These are phyloP conservation scores for Ascochyta pisi DNA, from an alignment of 2,329 filamentous ascomycete species.

Conservation along the genomic window DNA sequence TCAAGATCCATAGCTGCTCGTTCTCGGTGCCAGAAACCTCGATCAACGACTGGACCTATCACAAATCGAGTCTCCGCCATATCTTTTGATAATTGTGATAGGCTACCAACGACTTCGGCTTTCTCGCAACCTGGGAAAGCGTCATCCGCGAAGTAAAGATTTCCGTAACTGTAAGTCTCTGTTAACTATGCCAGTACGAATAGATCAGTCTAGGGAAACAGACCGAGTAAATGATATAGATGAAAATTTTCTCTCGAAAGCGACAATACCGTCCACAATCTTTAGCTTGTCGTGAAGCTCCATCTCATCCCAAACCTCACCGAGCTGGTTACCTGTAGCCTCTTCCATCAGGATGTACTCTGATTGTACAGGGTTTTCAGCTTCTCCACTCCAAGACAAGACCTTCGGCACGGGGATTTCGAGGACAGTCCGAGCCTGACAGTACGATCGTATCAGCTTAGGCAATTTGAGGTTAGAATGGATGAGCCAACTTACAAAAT, in stretches of 20 bases:
- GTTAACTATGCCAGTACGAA: conserved; percentile 16
- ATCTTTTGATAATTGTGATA: conserved; percentile 39
- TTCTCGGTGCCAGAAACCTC: conserved; percentile 47
- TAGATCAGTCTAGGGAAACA: conserved; percentile 1
- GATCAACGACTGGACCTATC: conserved; percentile 49
- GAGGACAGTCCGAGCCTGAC: conserved; percentile 23
- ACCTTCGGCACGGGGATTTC: conserved; percentile 34
- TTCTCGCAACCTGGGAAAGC: conserved; percentile 39
- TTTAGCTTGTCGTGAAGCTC: conserved; percentile 33
- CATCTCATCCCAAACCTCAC: conserved; percentile 40
- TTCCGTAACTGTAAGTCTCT: conserved; percentile 44
- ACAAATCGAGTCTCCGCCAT: conserved; percentile 41
- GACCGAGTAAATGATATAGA: conserved; percentile 46
- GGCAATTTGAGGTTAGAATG: background rate
- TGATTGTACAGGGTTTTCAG: conserved; percentile 28
- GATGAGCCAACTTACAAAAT: conserved; percentile 24
- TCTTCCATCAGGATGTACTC: conserved; percentile 36
- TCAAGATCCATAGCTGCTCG: conserved; percentile 45
- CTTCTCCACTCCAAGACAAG: conserved; percentile 26
- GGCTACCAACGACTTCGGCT: conserved; percentile 34
- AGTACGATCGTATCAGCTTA: conserved; percentile 8
- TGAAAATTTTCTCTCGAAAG: conserved; percentile 48
- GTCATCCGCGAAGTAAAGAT: conserved; percentile 47
- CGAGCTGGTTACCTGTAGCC: conserved; percentile 39
- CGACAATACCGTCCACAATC: conserved; percentile 46